Percentiles rank a stretch among this genome's conserved stretches.
Evolutionary conservation across 768 basidiomycete genomes (phyloP).

Genomic region (Amanita polypyramis): DNA sequence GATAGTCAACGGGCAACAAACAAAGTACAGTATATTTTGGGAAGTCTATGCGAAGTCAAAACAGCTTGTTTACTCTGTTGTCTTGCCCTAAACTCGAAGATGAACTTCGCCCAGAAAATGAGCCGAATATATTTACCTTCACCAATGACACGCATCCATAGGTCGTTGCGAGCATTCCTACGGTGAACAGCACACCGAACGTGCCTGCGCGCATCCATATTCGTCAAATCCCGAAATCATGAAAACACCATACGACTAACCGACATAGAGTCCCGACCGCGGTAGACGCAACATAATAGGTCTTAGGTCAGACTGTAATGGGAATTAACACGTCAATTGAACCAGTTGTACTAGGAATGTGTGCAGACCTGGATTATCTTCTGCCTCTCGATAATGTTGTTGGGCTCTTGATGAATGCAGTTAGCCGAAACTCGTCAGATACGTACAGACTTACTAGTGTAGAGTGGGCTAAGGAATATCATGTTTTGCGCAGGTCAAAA

Average conservation of each 20-base stretch:
- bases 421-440: slow-evolving; percentile 1
- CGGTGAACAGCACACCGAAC: slow-evolving; percentile 3
- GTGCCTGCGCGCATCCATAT: slow-evolving; percentile 4
- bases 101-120: background rate
- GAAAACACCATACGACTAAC: slow-evolving; percentile 21
- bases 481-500: slow-evolving; percentile 20
- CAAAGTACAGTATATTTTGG: background rate
- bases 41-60: background rate
- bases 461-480: slow-evolving; percentile 44
- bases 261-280: slow-evolving; percentile 52
- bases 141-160: slow-evolving; percentile 8
- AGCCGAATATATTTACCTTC: slow-evolving; percentile 3
- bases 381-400: slow-evolving; percentile 58
- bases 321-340: slow-evolving; percentile 5
- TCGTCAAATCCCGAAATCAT: background rate
- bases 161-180: slow-evolving; percentile 7
- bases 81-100: background rate
- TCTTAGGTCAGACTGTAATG: slow-evolving; percentile 29
- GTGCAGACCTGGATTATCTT: slow-evolving; percentile 50
- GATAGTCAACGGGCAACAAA: background rate
- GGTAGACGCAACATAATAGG: slow-evolving; percentile 54
- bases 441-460: slow-evolving; percentile 42
- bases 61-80: background rate
- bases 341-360: slow-evolving; percentile 3
- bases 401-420: slow-evolving; percentile 30